Base-by-base conservation (phyloP, 352 stramenopile species). In the Phytophthora syringae region DNA sequence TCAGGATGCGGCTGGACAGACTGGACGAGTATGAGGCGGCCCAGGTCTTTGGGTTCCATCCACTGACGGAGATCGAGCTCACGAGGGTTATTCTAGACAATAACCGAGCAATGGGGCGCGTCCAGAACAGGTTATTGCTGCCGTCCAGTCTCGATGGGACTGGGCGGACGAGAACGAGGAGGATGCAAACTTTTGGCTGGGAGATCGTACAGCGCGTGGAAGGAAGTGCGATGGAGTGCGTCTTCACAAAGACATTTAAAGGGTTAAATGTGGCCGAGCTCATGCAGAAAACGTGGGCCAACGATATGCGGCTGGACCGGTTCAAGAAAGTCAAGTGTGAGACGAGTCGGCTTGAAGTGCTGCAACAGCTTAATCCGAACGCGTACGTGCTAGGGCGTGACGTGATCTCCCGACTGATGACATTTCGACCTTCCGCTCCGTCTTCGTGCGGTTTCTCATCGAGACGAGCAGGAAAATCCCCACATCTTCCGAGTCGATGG, bases 261-360 rank as follows among this genome's bases (percentile, higher is more conserved):
- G 65, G 66, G 0, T 43, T 78, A 1, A 75, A 77, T 40, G 68
- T 76, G 3, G 55, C 60, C 2, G 54, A 67, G 2, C 51, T 80
- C 20, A 75, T 79, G 70, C 62, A 74, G 53, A 79, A 72, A 27
- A 81, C 72, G 1, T 85, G 77, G 77, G 59, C 56, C 1, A 75
- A 78, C 12, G 67, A 85, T 45, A 70, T 81, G 55, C 30, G 66
- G 11, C 58, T 85, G 34, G 69, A 80, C 16, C 63, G 57, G 2
- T 80, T 85, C 43, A 64, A 74, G 32, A 77, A 76, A 51, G 70
- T 85, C 70, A 82, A 82, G 36, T 76, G 63, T 61, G 74, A 85
- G 64, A 80, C 72, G 39, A 65, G 51, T 10, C 64, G 77, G 0
- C 45, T 82, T 11, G 77, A 85, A 20, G 67, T 82, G 20, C 44